Evolutionary conservation across 371 early-diverging fungal genomes (phyloP).

Genomic region (Mucor velutinosus): DNA sequence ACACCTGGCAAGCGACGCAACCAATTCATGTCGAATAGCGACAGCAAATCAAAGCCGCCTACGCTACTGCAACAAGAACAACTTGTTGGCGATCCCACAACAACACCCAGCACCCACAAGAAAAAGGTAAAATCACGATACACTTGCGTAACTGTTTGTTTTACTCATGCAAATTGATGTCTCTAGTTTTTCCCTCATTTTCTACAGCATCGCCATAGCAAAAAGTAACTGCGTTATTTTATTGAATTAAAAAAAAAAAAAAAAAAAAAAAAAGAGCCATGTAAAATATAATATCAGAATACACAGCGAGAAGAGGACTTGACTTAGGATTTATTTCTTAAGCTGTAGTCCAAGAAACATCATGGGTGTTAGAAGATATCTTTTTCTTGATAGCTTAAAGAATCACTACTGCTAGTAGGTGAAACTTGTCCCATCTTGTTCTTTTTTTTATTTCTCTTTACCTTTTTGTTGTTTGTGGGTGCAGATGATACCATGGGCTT

Average conservation of each 20-base stretch:
- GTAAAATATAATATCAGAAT: not conserved
- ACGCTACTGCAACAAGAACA: not conserved
- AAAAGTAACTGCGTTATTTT: constrained; percentile 8
- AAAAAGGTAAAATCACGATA: constrained; percentile 15
- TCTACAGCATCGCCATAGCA: constrained; percentile 15
- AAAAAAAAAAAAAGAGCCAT: not conserved
- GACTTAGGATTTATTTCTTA: not conserved
- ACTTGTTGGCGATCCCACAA: not conserved
- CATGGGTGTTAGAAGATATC: not conserved
- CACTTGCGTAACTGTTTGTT: not conserved
- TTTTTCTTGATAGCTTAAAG: constrained; percentile 1
- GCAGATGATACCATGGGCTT: not conserved
- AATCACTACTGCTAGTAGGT: constrained; percentile 6
- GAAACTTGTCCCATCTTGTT: not conserved
- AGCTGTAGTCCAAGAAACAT: constrained; percentile 2
- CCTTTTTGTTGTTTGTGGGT: constrained; percentile 9
- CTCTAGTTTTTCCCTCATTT: constrained; percentile 22
- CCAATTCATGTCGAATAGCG: not conserved
- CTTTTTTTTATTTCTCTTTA: constrained; percentile 6
- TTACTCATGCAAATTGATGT: not conserved
- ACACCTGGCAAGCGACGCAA: constrained; percentile 10
- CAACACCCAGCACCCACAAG: constrained; percentile 3
- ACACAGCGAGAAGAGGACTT: not conserved
- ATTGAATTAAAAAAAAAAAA: not conserved
- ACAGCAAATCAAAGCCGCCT: not conserved